Evolutionary conservation across 2,329 filamentous ascomycete genomes (phyloP).

Genomic region (Coniosporium tulheliwenetii): DNA sequence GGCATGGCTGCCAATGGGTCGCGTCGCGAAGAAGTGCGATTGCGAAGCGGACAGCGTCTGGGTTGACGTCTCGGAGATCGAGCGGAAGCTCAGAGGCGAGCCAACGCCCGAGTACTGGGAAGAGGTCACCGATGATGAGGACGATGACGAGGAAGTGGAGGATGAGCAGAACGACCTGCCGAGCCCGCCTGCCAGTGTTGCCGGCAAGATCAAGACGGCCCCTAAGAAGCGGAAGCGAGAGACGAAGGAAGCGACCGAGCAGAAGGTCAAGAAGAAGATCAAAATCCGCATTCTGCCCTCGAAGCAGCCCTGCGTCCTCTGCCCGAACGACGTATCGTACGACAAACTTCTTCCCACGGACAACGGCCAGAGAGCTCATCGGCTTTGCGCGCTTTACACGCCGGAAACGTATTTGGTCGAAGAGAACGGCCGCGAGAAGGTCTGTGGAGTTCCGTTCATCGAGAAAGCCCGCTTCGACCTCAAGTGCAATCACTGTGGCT

Average conservation of each 20-base stretch:
- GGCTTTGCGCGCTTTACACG: conserved; percentile 77
- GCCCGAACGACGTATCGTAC: conserved; percentile 74
- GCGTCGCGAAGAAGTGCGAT: conserved; percentile 91
- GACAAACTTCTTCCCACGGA: conserved; percentile 77
- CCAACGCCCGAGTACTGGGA: conserved; percentile 65
- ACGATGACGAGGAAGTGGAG: conserved; percentile 33
- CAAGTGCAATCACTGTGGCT: conserved; percentile 89
- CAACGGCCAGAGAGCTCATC: conserved; percentile 74
- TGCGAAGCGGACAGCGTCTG: conserved; percentile 96
- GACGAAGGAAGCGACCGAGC: conserved; percentile 26
- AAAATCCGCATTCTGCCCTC: conserved; percentile 53
- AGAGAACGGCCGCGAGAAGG: conserved; percentile 51
- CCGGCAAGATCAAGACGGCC: conserved; percentile 45
- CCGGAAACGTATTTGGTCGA: conserved; percentile 78
- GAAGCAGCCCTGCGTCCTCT: conserved; percentile 76
- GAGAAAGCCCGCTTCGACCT: conserved; percentile 77
- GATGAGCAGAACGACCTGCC: conserved; percentile 49
- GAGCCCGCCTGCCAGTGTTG: conserved; percentile 62
- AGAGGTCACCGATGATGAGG: conserved; percentile 55
- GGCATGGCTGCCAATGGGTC: conserved; percentile 86
- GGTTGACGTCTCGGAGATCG: conserved; percentile 92
- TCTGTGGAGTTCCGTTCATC: conserved; percentile 68
- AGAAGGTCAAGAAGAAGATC: conserved; percentile 59
- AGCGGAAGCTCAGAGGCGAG: conserved; percentile 83
- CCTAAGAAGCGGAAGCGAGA: conserved; percentile 54